Evolutionary conservation across 345 rosid species (phyloP).

Genomic region (Sisymbrium irio): DNA sequence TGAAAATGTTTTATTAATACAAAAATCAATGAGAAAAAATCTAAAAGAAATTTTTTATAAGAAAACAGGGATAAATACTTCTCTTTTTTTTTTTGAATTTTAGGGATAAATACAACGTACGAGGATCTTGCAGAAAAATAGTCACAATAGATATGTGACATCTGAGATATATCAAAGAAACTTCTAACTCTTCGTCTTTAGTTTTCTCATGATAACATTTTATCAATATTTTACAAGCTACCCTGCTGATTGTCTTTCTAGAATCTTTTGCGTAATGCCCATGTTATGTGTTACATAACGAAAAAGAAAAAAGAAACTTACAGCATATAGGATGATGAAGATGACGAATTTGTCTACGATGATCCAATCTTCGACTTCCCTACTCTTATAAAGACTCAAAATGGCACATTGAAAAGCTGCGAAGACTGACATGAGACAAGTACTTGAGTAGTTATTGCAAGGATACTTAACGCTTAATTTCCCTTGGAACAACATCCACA

Average conservation of each 20-base stretch:
- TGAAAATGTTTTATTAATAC: background rate
- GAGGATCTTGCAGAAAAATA: background rate
- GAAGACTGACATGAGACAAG: constrained; percentile 52
- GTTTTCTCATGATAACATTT: background rate
- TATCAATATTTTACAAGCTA: background rate
- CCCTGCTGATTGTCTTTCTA: background rate
- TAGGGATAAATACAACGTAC: background rate
- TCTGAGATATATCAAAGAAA: background rate
- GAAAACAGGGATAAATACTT: background rate
- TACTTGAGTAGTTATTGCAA: constrained; percentile 49
- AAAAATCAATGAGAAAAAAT: background rate
- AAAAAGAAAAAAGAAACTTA: constrained; percentile 24
- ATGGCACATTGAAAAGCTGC: constrained; percentile 54
- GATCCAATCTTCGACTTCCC: constrained; percentile 44
- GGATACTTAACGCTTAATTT: constrained; percentile 47
- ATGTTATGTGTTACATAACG: background rate
- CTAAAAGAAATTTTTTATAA: background rate
- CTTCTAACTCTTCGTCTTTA: background rate
- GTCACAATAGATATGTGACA: background rate
- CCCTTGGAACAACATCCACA: constrained; percentile 58
- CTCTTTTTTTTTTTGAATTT: no score
- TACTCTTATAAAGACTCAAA: constrained; percentile 39
- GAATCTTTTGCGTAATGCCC: background rate
- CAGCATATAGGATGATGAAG: constrained; percentile 39
- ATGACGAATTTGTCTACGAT: constrained; percentile 45